Conservation (phyloP, 176 grass and related monocot genomes). For the Lolium perenne region DNA sequence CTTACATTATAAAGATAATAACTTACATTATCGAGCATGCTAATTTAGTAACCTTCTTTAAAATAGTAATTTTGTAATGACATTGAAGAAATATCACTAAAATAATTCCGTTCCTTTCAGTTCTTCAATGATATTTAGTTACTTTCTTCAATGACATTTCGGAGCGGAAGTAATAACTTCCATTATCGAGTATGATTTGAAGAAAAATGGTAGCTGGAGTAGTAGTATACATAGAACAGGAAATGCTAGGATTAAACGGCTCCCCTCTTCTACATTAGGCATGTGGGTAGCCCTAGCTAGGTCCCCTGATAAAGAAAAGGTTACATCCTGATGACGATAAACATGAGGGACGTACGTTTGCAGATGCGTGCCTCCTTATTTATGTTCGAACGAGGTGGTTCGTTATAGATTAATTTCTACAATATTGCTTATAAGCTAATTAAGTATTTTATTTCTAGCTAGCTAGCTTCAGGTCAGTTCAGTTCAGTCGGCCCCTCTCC, state of each 20-base stretch:
- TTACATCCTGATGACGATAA: constrained; percentile 5
- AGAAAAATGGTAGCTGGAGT: too few species aligned
- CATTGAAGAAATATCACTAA: too few species aligned
- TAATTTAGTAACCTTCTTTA: too few species aligned
- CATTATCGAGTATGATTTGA: too few species aligned
- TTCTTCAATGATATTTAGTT: too few species aligned
- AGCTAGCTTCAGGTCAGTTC: neutral
- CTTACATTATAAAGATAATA: too few species aligned
- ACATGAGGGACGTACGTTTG: constrained; percentile 30
- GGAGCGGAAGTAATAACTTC: too few species aligned
- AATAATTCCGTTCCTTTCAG: too few species aligned
- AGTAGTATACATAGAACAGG: too few species aligned
- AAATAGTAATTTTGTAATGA: too few species aligned
- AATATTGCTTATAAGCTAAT: neutral
- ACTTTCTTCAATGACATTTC: too few species aligned
- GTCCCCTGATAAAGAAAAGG: neutral
- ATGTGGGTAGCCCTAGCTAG: neutral
- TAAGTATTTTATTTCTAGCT: neutral
- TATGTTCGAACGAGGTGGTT: constrained; percentile 63
- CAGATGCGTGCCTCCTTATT: constrained; percentile 48
- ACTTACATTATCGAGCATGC: too few species aligned
- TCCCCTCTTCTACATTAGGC: neutral
- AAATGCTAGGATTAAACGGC: constrained; percentile 28
- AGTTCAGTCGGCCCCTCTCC: constrained; percentile 37
- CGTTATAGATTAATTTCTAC: constrained; percentile 32